Evolutionary conservation across 441 rosid species (phyloP).

Genomic region (Euphorbia schlechtendalii): DNA sequence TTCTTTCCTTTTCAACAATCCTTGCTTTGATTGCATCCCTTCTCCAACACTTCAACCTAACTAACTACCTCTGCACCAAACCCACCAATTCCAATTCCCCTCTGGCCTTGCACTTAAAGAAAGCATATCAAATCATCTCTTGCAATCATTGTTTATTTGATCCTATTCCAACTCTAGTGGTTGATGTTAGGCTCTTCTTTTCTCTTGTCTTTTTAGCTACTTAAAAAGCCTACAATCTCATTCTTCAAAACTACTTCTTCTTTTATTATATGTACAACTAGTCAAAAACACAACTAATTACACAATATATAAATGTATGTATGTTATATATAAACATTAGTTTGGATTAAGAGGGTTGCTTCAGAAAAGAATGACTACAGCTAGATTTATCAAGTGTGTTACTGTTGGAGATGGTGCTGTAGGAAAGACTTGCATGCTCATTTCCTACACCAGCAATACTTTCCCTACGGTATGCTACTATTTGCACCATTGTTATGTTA

Average conservation of each 20-base stretch:
- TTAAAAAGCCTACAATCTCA: slow-evolving; percentile 17
- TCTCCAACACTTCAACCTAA: slow-evolving; percentile 45
- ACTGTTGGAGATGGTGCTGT: slow-evolving; percentile 61
- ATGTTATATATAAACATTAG: slow-evolving; percentile 3
- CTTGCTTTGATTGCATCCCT: slow-evolving; percentile 31
- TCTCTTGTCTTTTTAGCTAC: slow-evolving; percentile 20
- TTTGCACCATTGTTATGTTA: no score
- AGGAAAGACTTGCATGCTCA: slow-evolving; percentile 55
- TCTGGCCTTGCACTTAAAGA: slow-evolving; percentile 59
- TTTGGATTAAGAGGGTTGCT: slow-evolving; percentile 4
- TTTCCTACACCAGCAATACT: slow-evolving; percentile 45
- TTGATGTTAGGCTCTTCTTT: no score
- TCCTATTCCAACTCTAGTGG: slow-evolving; percentile 4
- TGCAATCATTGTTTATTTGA: slow-evolving; percentile 27
- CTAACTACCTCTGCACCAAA: slow-evolving; percentile 45
- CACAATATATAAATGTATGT: no score
- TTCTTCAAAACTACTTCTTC: slow-evolving; percentile 17
- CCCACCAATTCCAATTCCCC: slow-evolving; percentile 28
- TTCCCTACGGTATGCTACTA: slow-evolving; percentile 12
- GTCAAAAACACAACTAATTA: neutral
- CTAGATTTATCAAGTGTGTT: slow-evolving; percentile 80
- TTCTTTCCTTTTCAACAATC: no score
- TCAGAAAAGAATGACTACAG: slow-evolving; percentile 43
- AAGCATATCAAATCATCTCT: no score
- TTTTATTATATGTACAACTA: slow-evolving; percentile 4